Evolutionary conservation across 331 rosid genomes (phyloP).

Genomic region (Arachis monticola): DNA sequence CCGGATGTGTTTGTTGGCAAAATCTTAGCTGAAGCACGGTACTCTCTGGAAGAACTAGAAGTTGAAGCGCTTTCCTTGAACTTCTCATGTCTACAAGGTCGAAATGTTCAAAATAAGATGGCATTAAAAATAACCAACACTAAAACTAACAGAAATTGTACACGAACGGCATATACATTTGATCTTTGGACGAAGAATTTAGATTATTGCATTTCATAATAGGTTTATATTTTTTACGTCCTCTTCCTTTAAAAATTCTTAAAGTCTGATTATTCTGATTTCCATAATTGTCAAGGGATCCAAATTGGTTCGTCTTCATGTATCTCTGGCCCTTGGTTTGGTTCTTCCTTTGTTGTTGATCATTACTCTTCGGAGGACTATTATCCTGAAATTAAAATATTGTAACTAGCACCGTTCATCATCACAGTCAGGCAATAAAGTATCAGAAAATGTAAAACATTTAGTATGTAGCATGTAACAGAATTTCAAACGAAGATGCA

Average conservation of each 20-base stretch:
- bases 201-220: constrained; percentile 12
- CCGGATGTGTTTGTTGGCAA: neutral
- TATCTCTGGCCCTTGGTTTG: constrained; percentile 4
- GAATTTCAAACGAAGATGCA: constrained; percentile 9
- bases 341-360: constrained; percentile 24
- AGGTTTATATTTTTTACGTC: constrained; percentile 33
- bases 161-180: constrained; percentile 15
- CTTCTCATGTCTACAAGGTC: neutral
- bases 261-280: neutral
- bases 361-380: neutral
- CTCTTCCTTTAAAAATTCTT: constrained; percentile 25
- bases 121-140: neutral
- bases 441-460: constrained; percentile 14
- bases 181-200: constrained; percentile 10
- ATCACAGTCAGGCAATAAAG: constrained; percentile 2
- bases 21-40: neutral
- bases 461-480: neutral
- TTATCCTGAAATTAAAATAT: constrained; percentile 26
- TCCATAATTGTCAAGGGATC: constrained; percentile 20
- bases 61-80: constrained; percentile 13
- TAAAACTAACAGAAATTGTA: neutral
- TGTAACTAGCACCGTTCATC: neutral
- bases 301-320: constrained; percentile 12
- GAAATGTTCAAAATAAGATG: neutral
- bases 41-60: constrained; percentile 13